Evolutionary conservation across 495 filamentous ascomycete genomes (phyloP), one percentile per base, ranked within the genome.

Genomic region (Trichoderma reesei): DNA sequence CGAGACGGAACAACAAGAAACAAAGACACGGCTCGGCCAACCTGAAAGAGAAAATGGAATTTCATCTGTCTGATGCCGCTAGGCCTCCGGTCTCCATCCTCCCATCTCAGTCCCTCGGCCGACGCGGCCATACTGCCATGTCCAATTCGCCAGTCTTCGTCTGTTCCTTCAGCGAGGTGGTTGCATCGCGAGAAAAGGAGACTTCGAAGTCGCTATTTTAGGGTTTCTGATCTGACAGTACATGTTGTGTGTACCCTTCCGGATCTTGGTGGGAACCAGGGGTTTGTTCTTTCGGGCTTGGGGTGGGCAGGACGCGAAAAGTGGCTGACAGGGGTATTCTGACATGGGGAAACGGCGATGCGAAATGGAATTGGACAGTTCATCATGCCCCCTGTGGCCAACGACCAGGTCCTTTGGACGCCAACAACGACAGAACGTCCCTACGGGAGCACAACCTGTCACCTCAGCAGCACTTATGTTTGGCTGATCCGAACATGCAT

Each of bases 331-430:
- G 51, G 51, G 51, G 44, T 11, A 39, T 39, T 26, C 38, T 39
- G 38, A 39, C 38, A 39, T 39, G 38, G 38, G 42, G n/a, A 14
- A 14, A 8, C 42, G n/a, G n/a, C 26, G 34, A 56, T 34, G 51
- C 51, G 11, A 56, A 26, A 33, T 56, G 51, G 51, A 56, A 56
- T 56, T 56, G 51, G 51, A 31, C 51, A 56, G 34, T 56, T 34
- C 26, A 56, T 14, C 10, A 2, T 14, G 26, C 3, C 51, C 51
- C 51, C 51, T 48, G 31, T 56, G 6, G 10, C 51, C 31, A 56
- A 56, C 31, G 7, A 56, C 51, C 51, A 16, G 51, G 42, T 46
- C 26, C 1, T 14, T 5, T 46, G 42, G 51, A 26, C 26, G 51
- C 51, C 51, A 56, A 56, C 51, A 56, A n/a, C 51, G 51, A 14